Conservation (phyloP, 352 stramenopile genomes). For the Ophiocytium majus region DNA sequence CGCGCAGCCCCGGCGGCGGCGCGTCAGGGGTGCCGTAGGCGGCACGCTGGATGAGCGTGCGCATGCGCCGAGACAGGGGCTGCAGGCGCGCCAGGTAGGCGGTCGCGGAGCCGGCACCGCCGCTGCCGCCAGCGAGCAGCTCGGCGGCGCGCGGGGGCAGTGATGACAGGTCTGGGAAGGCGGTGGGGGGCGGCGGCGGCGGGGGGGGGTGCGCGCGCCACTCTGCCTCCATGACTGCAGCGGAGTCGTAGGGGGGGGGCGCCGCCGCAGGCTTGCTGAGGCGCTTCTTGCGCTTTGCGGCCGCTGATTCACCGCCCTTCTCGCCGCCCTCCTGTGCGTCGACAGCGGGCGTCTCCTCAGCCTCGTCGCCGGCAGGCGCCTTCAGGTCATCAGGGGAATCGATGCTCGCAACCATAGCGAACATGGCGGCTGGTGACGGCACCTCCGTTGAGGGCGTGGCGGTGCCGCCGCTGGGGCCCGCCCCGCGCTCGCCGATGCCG, state of each 20-base stretch:
- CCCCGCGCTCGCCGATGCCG: slow-evolving; percentile 36
- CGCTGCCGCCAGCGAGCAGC: background rate
- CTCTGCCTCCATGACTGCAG: background rate
- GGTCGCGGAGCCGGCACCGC: no score
- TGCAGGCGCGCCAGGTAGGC: slow-evolving; percentile 24
- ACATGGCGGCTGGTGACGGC: slow-evolving; percentile 64
- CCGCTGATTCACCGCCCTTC: no score
- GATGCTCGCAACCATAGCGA: slow-evolving; percentile 17
- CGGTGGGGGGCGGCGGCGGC: no score
- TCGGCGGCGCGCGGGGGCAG: background rate
- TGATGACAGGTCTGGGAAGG: background rate
- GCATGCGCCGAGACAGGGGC: slow-evolving; percentile 36
- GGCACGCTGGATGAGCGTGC: slow-evolving; percentile 25
- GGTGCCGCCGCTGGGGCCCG: slow-evolving; percentile 13
- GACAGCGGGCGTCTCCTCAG: background rate
- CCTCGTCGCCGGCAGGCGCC: slow-evolving; percentile 13
- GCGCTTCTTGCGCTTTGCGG: background rate
- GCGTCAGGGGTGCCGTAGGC: slow-evolving; percentile 23
- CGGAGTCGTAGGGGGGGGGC: background rate
- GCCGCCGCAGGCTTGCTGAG: no score
- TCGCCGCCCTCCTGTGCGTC: background rate
- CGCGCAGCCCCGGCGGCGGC: slow-evolving; percentile 63
- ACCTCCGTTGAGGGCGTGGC: slow-evolving; percentile 63
- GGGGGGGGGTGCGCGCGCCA: background rate
- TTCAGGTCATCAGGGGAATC: background rate